These are phyloP conservation scores for Cafeteria roenbergensis DNA, from an alignment of 108 stramenopile species.

Conservation along the genomic window DNA sequence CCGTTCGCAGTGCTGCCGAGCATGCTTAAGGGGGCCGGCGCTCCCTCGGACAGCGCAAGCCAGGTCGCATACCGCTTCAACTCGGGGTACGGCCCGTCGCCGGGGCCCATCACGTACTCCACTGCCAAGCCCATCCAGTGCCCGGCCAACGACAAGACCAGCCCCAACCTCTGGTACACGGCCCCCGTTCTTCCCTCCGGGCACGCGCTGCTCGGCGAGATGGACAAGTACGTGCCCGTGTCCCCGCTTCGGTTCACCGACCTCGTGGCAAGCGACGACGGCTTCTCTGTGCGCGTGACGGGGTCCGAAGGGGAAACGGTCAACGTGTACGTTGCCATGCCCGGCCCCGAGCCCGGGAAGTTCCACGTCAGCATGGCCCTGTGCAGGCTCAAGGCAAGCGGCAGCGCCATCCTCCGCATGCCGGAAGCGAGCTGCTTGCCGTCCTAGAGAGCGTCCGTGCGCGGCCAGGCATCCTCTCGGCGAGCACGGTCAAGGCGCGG, in stretches of 20 bases:
- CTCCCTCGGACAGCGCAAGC: neutral
- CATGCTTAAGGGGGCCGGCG: neutral
- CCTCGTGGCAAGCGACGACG: neutral
- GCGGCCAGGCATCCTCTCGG: too few relatives aligned
- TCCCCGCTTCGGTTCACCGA: slow-evolving; percentile 2
- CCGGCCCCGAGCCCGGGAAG: too few relatives aligned
- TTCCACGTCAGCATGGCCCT: too few relatives aligned
- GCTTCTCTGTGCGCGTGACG: neutral
- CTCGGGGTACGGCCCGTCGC: neutral
- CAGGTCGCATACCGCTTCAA: neutral
- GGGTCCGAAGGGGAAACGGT: neutral
- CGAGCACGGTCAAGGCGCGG: too few relatives aligned
- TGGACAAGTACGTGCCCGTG: slow-evolving; percentile 13
- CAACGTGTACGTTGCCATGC: neutral
- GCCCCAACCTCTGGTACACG: neutral
- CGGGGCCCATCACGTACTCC: too few relatives aligned
- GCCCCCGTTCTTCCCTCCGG: neutral
- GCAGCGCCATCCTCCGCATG: too few relatives aligned
- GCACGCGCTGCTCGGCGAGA: slow-evolving; percentile 12
- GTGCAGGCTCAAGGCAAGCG: too few relatives aligned
- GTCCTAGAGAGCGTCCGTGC: too few relatives aligned
- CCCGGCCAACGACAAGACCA: neutral
- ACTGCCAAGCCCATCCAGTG: neutral
- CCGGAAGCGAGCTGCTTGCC: too few relatives aligned
- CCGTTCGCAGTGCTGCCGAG: neutral